Percentiles rank a stretch among this genome's conserved stretches.
phyloP scores from a whole-genome alignment of 2,329 filamentous ascomycete genomes.

The Cercospora beticola region DNA sequence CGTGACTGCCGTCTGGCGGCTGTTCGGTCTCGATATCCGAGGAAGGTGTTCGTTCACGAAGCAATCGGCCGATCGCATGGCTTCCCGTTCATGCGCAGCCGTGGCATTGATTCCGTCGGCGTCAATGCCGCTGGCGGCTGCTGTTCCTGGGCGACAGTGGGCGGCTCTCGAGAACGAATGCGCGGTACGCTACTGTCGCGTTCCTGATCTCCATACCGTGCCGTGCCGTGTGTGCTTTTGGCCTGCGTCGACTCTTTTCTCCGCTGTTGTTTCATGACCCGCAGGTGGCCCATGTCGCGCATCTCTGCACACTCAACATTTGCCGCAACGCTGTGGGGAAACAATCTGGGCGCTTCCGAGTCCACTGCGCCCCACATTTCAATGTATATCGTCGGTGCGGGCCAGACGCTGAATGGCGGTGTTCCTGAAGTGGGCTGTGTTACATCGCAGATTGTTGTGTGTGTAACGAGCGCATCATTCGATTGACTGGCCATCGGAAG shows the following conservation, averaged over 20 bases:
- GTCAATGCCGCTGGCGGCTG: not conserved
- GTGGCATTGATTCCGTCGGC: not conserved
- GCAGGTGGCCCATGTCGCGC: conserved; percentile 23
- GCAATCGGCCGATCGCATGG: conserved; percentile 7
- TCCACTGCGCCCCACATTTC: not conserved
- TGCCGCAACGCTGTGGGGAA: conserved; percentile 11
- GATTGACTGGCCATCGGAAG: not conserved
- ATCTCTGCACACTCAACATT: conserved; percentile 10
- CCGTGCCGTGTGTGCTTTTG: conserved; percentile 25
- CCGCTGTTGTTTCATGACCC: conserved; percentile 28
- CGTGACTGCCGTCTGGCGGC: not conserved
- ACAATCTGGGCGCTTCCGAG: conserved; percentile 1
- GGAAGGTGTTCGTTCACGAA: not conserved
- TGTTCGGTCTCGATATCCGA: not conserved
- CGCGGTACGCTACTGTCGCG: conserved; percentile 33
- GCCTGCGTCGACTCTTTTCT: conserved; percentile 15
- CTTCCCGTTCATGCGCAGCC: conserved; percentile 10
- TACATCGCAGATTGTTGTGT: conserved; percentile 5
- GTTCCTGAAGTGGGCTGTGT: conserved; percentile 8
- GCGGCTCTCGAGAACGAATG: conserved; percentile 5
- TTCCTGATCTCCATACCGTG: conserved; percentile 37
- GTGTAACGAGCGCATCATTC: conserved; percentile 6
- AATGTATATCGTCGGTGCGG: conserved; percentile 2
- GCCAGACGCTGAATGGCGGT: conserved; percentile 2
- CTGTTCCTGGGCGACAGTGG: not conserved